Percentiles rank a stretch among this genome's conserved stretches.
phyloP scores from a whole-genome alignment of 176 grass and related monocot genomes.

The Cenchrus americanus region DNA sequence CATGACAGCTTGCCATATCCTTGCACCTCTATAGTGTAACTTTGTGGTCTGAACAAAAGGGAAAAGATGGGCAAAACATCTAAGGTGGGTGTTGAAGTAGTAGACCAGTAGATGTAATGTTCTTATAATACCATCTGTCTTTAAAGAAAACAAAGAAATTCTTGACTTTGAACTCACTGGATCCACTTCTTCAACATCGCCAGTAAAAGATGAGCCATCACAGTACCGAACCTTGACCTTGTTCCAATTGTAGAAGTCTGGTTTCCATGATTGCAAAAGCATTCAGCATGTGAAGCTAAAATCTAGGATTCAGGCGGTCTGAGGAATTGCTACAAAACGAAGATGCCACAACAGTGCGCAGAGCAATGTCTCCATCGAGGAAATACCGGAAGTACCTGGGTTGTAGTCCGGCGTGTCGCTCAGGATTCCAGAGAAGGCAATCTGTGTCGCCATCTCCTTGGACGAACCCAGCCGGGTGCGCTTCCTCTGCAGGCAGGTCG shows the following conservation, averaged over 20 bases:
- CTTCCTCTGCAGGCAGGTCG: slow-evolving; percentile 67
- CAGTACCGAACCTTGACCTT: slow-evolving; percentile 87
- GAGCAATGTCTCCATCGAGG: not conserved
- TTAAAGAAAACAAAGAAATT: not conserved
- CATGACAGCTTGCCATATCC: slow-evolving; percentile 74
- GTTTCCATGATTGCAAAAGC: slow-evolving; percentile 39
- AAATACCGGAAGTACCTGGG: slow-evolving; percentile 58
- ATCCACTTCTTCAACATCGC: slow-evolving; percentile 66
- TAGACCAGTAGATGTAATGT: not conserved
- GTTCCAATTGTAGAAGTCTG: slow-evolving; percentile 97
- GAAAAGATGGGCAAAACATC: not conserved
- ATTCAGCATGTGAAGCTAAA: slow-evolving; percentile 7
- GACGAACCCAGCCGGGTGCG: slow-evolving; percentile 78
- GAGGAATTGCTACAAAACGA: not conserved
- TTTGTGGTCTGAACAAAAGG: slow-evolving; percentile 65
- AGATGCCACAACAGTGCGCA: not conserved
- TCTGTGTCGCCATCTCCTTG: slow-evolving; percentile 69
- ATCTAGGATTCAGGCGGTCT: not conserved
- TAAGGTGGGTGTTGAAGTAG: not conserved
- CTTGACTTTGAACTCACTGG: slow-evolving; percentile 54
- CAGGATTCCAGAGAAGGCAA: slow-evolving; percentile 86
- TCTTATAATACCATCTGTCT: not conserved
- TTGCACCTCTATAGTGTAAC: slow-evolving; percentile 73
- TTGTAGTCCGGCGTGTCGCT: slow-evolving; percentile 59
- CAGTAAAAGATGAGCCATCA: slow-evolving; percentile 88